Evolutionary conservation across 257 asterid species (phyloP).

Genomic region (Solanum medicagineum): DNA sequence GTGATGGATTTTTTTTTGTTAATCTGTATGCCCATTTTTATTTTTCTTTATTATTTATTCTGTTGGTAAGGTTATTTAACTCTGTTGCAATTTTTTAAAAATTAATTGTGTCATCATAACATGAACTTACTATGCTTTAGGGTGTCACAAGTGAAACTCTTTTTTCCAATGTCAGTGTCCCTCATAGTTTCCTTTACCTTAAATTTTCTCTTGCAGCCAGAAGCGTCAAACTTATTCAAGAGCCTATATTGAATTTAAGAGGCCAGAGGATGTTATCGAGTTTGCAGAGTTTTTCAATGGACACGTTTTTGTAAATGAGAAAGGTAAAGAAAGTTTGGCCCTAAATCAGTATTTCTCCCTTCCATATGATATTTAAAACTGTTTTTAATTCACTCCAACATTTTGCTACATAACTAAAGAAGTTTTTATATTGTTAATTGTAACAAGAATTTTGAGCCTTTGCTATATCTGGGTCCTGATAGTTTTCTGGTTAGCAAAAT

Average conservation of each 20-base stretch:
- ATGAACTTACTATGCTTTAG: background rate
- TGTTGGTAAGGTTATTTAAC: background rate
- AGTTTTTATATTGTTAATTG: background rate
- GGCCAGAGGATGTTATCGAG: slow-evolving; percentile 79
- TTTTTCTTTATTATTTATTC: background rate
- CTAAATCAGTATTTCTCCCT: background rate
- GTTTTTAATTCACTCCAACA: background rate
- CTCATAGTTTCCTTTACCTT: background rate
- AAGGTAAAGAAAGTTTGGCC: slow-evolving; percentile 36
- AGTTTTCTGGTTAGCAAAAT: background rate
- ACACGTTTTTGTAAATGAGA: slow-evolving; percentile 91
- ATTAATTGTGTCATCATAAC: background rate
- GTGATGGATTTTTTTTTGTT: background rate
- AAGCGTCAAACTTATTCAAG: slow-evolving; percentile 55
- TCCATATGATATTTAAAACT: background rate
- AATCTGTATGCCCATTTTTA: background rate
- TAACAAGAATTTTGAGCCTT: background rate
- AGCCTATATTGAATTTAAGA: slow-evolving; percentile 71
- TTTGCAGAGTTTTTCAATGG: slow-evolving; percentile 87
- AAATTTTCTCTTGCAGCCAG: slow-evolving; percentile 48
- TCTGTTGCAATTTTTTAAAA: background rate
- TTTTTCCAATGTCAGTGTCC: background rate
- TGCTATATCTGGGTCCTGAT: background rate
- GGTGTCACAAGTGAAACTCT: background rate
- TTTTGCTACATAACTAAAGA: background rate